Evolutionary conservation across 2,329 filamentous ascomycete genomes (phyloP).

Genomic region (Phaeoacremonium minimum): DNA sequence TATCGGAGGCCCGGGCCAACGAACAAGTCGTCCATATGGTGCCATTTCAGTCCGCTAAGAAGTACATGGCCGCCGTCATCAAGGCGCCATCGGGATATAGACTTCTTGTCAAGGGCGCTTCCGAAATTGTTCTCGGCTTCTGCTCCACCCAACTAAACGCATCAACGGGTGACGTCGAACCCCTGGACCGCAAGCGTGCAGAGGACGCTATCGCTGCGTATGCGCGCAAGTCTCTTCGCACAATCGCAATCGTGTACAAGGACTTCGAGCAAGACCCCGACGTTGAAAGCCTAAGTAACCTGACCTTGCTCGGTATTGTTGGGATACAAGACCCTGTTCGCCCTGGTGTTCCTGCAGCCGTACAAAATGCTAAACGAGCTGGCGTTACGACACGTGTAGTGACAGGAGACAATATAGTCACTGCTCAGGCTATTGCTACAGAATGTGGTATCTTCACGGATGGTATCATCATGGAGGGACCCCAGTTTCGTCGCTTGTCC

Average conservation of each 20-base stretch:
- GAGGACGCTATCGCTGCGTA: conserved; percentile 53
- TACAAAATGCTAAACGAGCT: conserved; percentile 57
- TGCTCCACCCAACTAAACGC: conserved; percentile 34
- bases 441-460: conserved; percentile 66
- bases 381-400: conserved; percentile 70
- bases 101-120: conserved; percentile 50
- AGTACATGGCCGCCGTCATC: conserved; percentile 52
- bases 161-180: conserved; percentile 49
- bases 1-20: conserved; percentile 39
- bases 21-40: conserved; percentile 41
- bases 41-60: conserved; percentile 49
- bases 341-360: conserved; percentile 60
- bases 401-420: conserved; percentile 51
- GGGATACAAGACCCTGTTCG: conserved; percentile 69
- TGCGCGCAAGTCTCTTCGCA: conserved; percentile 64
- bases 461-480: conserved; percentile 65
- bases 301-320: conserved; percentile 67
- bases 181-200: conserved; percentile 48
- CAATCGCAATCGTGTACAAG: conserved; percentile 69
- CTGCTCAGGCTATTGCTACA: conserved; percentile 59
- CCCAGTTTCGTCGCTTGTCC: conserved; percentile 58
- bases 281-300: conserved; percentile 50
- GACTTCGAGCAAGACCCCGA: conserved; percentile 76
- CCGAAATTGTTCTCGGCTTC: conserved; percentile 46
- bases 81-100: conserved; percentile 41